These are phyloP conservation scores for Vaccinium corymbosum DNA, from an alignment of 148 eudicot species.

Conservation along the genomic window DNA sequence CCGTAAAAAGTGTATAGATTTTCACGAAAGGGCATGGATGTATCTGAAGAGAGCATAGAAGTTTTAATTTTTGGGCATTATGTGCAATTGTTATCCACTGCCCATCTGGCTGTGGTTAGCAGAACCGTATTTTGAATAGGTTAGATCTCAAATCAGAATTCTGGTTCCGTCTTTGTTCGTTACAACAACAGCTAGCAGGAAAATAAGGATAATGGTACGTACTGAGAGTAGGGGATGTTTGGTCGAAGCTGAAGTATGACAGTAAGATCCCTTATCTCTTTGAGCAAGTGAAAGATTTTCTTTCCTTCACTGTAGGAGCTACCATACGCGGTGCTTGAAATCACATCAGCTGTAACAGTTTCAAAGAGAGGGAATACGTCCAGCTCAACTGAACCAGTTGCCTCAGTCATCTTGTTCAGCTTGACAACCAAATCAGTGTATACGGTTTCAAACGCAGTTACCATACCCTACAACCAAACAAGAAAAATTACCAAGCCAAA, in stretches of 20 bases:
- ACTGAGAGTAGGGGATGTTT: not conserved
- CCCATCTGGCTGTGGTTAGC: no score
- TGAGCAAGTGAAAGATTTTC: not conserved
- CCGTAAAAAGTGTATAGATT: no score
- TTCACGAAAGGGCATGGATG: no score
- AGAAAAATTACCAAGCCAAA: not conserved
- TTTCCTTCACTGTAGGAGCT: not conserved
- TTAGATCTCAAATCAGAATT: no score
- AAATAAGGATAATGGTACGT: not conserved
- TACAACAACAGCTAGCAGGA: no score
- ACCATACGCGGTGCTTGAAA: not conserved
- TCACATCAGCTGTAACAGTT: not conserved
- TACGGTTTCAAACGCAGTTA: not conserved
- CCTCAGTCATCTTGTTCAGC: not conserved
- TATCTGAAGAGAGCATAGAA: no score
- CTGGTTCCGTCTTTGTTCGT: no score
- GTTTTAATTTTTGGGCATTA: no score
- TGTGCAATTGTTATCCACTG: no score
- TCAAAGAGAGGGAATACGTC: not conserved
- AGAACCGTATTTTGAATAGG: no score
- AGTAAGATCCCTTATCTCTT: not conserved
- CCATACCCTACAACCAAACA: not conserved
- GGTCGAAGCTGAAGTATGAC: not conserved
- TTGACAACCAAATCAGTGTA: not conserved
- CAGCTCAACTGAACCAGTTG: not conserved